Evolutionary conservation across 1,284 basidiomycete genomes (phyloP).

Genomic region (Trichosporon sp.): DNA sequence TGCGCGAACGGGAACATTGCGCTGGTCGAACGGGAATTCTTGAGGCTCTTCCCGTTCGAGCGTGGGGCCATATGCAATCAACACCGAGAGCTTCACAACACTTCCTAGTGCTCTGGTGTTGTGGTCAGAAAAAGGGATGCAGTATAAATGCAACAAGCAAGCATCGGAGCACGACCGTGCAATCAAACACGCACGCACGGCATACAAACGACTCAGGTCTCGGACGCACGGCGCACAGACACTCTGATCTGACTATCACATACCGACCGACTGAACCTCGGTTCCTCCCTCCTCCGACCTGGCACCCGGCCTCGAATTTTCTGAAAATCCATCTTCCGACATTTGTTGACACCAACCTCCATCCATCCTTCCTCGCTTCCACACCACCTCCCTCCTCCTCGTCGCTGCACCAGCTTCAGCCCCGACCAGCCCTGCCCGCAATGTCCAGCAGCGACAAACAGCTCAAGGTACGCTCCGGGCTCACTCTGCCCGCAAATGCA

Average conservation of each 20-base stretch:
- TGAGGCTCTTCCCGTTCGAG: neutral
- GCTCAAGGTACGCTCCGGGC: conserved; percentile 18
- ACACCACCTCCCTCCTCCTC: neutral
- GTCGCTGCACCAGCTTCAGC: neutral
- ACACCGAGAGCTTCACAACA: neutral
- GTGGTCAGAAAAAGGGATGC: neutral
- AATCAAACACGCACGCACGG: no score
- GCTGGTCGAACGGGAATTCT: neutral
- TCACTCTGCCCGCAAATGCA: conserved; percentile 21
- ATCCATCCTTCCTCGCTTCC: neutral
- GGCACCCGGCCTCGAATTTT: neutral
- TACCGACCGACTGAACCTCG: neutral
- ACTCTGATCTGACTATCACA: neutral
- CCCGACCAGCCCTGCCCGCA: no score
- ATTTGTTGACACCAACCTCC: neutral
- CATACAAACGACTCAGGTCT: no score
- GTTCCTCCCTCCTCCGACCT: neutral
- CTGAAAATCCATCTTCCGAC: neutral
- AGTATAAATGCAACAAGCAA: neutral
- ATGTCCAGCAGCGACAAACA: conserved; percentile 10
- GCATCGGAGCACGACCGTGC: neutral
- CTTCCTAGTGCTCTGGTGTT: no score
- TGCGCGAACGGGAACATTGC: neutral
- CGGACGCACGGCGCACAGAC: neutral
- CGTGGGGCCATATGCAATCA: neutral